Evolutionary conservation across 192 early-diverging fungal species (phyloP), one percentile per base, ranked within the genome.

Genomic region (Coemansia sp.): DNA sequence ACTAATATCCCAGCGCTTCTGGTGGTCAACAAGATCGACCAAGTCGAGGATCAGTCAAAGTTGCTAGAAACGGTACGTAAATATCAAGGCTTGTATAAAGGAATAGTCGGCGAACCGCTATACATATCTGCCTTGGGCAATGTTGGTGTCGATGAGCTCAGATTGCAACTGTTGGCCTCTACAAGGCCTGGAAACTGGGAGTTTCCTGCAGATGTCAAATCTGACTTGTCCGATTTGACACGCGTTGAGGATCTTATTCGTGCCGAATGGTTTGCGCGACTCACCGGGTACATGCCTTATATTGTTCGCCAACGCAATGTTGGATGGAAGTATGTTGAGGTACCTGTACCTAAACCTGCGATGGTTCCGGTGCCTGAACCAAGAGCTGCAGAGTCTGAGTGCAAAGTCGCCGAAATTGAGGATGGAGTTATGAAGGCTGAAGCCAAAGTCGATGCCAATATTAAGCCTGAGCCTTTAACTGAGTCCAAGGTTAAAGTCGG

Each of bases 221-320:
- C 41, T 53, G 73, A 81, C 62, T 68, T 75, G 68, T 81, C 78
- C 4, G 68, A 68, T 49, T 50, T 72, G 69, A 56, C 56, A 69
- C 73, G 65, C 7, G 78, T 75, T 22, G 78, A 74, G 52, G 78
- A 81, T 58, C 62, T 71, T 19, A 69, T 81, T 60, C 78, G 78
- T 47, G 73, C 69, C 18, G 69, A 75, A 53, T 81, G 72, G 72
- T 81, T 72, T 44, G 63, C 51, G 21, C 78, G 54, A 2, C 55
- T 81, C 47, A 21, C 8, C 6, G 73, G 78, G 24, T 54, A 72
- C 38, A 26, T 75, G 58, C 78, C 78, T 5, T 81, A 81, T 19
- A 54, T 56, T 2, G 65, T 81, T 19, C 60, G 53, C 19, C 73
- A 75, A 62, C 58, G 69, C 41, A 81, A 74, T 30, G 73, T 64